phyloP scores from a whole-genome alignment of 1,284 basidiomycete genomes.

The Trametes polyzona region DNA sequence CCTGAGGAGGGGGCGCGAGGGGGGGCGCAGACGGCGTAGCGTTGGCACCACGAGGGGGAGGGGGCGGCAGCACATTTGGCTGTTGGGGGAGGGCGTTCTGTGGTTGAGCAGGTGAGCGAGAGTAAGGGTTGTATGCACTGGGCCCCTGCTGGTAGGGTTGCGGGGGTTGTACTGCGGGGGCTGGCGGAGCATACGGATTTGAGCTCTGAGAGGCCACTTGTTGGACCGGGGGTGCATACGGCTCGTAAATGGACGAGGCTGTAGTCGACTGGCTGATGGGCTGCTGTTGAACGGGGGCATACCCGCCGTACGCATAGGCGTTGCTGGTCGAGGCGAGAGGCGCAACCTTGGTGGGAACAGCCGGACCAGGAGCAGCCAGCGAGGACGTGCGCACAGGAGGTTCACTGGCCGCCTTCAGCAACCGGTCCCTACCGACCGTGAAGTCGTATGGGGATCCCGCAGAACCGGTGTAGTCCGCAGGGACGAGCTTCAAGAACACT shows the following conservation, averaged over 20 bases:
- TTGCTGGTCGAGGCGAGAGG: constrained; percentile 25
- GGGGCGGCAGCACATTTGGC: constrained; percentile 27
- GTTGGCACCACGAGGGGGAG: constrained; percentile 26
- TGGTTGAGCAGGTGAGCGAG: constrained; percentile 26
- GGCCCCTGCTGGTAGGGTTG: constrained; percentile 29
- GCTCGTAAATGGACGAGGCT: constrained; percentile 29
- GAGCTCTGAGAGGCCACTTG: constrained; percentile 11
- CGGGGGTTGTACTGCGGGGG: constrained; percentile 30
- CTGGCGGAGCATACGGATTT: constrained; percentile 40
- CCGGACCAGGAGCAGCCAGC: constrained; percentile 26
- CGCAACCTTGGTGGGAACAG: constrained; percentile 19
- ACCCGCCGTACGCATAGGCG: constrained; percentile 30
- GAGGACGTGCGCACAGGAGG: constrained; percentile 37
- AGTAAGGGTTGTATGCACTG: constrained; percentile 29
- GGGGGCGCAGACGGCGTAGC: constrained; percentile 31
- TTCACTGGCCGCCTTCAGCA: constrained; percentile 53
- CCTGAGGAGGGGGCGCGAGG: constrained; percentile 38
- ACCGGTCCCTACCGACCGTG: constrained; percentile 64
- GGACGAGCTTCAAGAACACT: constrained; percentile 81
- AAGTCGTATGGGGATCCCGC: constrained; percentile 56
- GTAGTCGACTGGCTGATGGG: constrained; percentile 21
- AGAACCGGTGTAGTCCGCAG: constrained; percentile 75
- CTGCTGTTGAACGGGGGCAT: constrained; percentile 28
- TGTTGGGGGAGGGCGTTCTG: constrained; percentile 27
- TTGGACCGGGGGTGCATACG: constrained; percentile 25